Evolutionary conservation across 768 basidiomycete species (phyloP).

Genomic region (Suillus sp.): DNA sequence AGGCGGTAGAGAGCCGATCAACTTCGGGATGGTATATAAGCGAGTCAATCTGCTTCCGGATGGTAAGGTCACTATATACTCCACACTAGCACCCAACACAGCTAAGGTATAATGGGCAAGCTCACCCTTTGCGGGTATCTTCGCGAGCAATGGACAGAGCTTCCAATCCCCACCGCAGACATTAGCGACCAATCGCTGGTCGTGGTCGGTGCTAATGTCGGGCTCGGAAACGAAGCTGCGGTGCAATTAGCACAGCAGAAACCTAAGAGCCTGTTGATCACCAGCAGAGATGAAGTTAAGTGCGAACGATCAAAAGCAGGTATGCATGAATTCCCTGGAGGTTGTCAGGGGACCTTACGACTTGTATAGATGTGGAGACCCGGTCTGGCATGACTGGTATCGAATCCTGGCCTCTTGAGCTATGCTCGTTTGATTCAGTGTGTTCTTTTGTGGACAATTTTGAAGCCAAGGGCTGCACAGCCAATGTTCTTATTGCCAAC

Average conservation of each 20-base stretch:
- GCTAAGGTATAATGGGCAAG: constrained; percentile 26
- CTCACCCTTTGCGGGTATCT: constrained; percentile 22
- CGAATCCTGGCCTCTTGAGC: constrained; percentile 38
- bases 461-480: constrained; percentile 28
- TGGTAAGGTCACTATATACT: no score
- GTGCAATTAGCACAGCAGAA: constrained; percentile 29
- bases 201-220: constrained; percentile 30
- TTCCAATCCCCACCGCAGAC: constrained; percentile 28
- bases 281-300: constrained; percentile 26
- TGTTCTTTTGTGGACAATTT: constrained; percentile 32
- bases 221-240: constrained; percentile 34
- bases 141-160: constrained; percentile 31
- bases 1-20: no score
- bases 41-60: no score
- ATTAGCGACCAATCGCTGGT: constrained; percentile 28
- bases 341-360: neutral
- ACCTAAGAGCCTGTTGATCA: constrained; percentile 27
- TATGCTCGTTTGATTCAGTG: constrained; percentile 36
- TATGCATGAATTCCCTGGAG: constrained; percentile 1
- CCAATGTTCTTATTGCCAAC: constrained; percentile 36
- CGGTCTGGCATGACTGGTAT: constrained; percentile 14
- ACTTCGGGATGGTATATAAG: no score
- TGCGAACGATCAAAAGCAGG: constrained; percentile 23
- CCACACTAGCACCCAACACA: neutral
- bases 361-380: constrained; percentile 23